These are phyloP conservation scores for Leishmania major DNA, from an alignment of 208 protist species.

Conservation along the genomic window DNA sequence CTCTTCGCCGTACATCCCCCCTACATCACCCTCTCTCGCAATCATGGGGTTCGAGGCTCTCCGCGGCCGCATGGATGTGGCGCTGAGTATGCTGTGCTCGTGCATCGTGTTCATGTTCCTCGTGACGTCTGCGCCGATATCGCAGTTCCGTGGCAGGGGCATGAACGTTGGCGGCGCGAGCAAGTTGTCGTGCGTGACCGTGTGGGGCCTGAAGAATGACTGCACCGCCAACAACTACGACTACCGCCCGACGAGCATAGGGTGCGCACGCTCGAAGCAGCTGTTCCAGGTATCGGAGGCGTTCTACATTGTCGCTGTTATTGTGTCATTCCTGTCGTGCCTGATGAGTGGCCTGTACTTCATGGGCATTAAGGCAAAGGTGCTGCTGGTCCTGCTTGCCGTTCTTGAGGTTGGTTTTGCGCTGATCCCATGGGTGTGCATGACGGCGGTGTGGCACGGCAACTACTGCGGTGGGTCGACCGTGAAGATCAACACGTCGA, in stretches of 20 bases:
- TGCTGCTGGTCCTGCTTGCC: constrained; percentile 29
- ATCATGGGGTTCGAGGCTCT: constrained; percentile 61
- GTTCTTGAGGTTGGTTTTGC: constrained; percentile 24
- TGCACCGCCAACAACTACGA: constrained; percentile 37
- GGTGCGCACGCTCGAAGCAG: constrained; percentile 24
- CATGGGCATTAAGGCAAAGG: constrained; percentile 31
- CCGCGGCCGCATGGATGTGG: constrained; percentile 39
- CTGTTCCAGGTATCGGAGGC: constrained; percentile 57
- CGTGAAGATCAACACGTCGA: constrained; percentile 6
- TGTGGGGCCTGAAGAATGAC: constrained; percentile 60
- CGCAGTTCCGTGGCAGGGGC: constrained; percentile 58
- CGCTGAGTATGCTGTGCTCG: constrained; percentile 46
- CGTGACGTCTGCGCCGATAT: constrained; percentile 47
- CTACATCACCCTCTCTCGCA: constrained; percentile 12
- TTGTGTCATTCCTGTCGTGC: constrained; percentile 35
- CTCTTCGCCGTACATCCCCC: background rate
- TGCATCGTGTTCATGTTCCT: constrained; percentile 60
- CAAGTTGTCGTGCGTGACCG: constrained; percentile 52
- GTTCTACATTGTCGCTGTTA: constrained; percentile 65
- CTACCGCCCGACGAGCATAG: constrained; percentile 20
- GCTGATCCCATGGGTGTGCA: constrained; percentile 61
- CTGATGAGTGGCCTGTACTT: constrained; percentile 39
- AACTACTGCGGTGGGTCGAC: constrained; percentile 33
- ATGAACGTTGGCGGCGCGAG: constrained; percentile 14
- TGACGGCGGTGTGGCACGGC: constrained; percentile 46